Evolutionary conservation across 257 asterid genomes (phyloP), one percentile per base, ranked within the genome.

Genomic region (Salvia miltiorrhiza): DNA sequence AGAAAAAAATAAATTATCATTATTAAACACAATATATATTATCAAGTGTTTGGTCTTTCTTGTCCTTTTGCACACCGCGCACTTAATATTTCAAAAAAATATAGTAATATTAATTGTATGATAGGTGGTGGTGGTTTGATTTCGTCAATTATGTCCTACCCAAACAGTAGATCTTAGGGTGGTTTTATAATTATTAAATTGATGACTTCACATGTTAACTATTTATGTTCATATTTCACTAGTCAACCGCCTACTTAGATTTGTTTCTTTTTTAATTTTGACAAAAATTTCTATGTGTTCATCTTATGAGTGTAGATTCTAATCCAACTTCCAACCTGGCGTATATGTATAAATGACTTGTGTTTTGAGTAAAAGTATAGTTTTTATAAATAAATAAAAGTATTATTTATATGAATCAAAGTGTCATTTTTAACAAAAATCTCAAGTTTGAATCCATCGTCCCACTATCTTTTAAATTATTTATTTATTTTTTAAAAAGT

Each of bases 71-170:
- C 58, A 21, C 63, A 56, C 40, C 21, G 41, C 41, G 5, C 39
- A 2, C 63, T 5, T 13, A 19, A 61, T 20, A 40, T 39, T 39
- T 39, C 20, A 21, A 20, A 44, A 21, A 21, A 30, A n/a, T n/a
- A n/a, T n/a, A n/a, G n/a, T 40, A 3, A 62, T 62, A 41, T 61
- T 23, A 21, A 62, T 62, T 41, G 54, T 12, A 62, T 62, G n/a
- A 19, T 4, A 41, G 50, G 30, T 43, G 54, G 41, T 39, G 63
- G 59, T 57, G 66, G 59, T 30, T 69, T 70, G 67, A 44, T 57
- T 4, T 7, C 8, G 74, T 57, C 74, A 70, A 70, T 58, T 7
- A 45, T 70, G 60, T 13, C 49, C 17, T 50, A 30, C 45, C 44
- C 47, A 53, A 23, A 57, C 63, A n/a, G 44, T 56, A 56, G 23